A percentile compares a stretch with the other conserved stretches of the same genome.
These are phyloP conservation scores for Salix viminalis DNA, from an alignment of 345 rosid genomes.

Conservation along the genomic window DNA sequence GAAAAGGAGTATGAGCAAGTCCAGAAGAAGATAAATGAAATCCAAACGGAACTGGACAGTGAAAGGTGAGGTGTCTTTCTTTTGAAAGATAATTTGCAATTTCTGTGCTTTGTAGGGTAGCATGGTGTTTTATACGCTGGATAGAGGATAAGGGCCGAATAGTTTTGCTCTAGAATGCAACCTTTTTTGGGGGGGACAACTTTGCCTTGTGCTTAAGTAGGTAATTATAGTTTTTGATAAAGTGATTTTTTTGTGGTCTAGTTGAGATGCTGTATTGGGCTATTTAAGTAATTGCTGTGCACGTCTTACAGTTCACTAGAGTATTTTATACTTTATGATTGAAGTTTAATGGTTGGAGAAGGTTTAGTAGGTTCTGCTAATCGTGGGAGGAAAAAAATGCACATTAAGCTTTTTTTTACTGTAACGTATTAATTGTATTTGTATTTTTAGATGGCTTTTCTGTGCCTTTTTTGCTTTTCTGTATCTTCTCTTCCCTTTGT, in stretches of 20 bases:
- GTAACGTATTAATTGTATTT: too few relatives aligned
- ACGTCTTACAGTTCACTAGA: too few relatives aligned
- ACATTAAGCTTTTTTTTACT: too few relatives aligned
- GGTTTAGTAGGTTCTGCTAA: not conserved
- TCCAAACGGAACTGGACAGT: slow-evolving; percentile 47
- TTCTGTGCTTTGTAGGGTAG: not conserved
- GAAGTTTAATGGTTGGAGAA: not conserved
- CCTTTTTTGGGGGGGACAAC: not conserved
- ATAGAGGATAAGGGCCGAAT: not conserved
- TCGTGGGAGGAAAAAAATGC: not conserved
- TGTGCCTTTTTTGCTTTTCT: not conserved
- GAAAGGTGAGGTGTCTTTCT: slow-evolving; percentile 49
- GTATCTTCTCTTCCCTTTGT: not conserved
- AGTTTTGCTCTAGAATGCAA: not conserved
- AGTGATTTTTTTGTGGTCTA: not conserved
- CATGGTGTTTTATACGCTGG: not conserved
- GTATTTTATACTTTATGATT: too few relatives aligned
- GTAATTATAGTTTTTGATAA: not conserved
- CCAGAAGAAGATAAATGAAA: slow-evolving; percentile 51
- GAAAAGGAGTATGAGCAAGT: slow-evolving; percentile 82
- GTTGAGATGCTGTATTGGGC: not conserved
- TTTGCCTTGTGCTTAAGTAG: not conserved
- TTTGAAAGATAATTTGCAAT: not conserved
- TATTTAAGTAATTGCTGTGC: not conserved
- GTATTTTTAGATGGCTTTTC: too few relatives aligned